phyloP scores from a whole-genome alignment of 2,329 filamentous ascomycete species.

The Aspergillus amoenus region DNA sequence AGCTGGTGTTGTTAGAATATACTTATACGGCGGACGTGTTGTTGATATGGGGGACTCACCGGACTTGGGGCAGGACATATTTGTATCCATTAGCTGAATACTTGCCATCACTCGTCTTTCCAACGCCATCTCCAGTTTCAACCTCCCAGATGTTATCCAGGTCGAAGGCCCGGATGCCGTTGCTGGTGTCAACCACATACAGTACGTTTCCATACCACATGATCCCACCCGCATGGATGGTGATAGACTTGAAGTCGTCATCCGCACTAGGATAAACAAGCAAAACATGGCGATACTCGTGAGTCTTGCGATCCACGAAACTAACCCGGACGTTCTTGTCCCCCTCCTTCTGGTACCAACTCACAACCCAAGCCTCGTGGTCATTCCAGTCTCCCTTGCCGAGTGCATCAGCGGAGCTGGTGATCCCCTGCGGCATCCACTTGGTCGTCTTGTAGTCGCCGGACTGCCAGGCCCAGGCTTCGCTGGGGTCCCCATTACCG shows the following conservation, averaged over 20 bases:
- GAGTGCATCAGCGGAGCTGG: conserved; percentile 34
- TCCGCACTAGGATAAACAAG: conserved; percentile 37
- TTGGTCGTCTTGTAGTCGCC: conserved; percentile 33
- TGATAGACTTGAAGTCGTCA: conserved; percentile 34
- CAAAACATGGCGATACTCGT: conserved; percentile 35
- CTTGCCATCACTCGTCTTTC: conserved; percentile 25
- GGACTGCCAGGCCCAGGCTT: conserved; percentile 21
- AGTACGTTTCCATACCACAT: conserved; percentile 38
- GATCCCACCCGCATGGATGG: conserved; percentile 38
- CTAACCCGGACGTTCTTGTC: conserved; percentile 29
- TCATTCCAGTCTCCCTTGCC: conserved; percentile 32
- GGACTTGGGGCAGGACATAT: conserved; percentile 37
- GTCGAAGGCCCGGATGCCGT: conserved; percentile 39
- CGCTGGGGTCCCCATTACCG: conserved; percentile 3
- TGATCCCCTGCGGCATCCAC: conserved; percentile 39
- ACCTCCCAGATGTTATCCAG: conserved; percentile 39
- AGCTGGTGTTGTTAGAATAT: no score
- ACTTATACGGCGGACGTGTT: no score
- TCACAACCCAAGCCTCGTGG: conserved; percentile 34
- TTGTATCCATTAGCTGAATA: conserved; percentile 34
- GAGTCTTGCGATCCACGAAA: conserved; percentile 31
- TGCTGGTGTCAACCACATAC: conserved; percentile 37
- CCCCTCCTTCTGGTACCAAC: conserved; percentile 33
- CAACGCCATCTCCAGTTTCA: conserved; percentile 30
- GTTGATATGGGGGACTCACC: conserved; percentile 18